phyloP scores from a whole-genome alignment of 805 yeast species.

The Priceomyces haplophilus region DNA sequence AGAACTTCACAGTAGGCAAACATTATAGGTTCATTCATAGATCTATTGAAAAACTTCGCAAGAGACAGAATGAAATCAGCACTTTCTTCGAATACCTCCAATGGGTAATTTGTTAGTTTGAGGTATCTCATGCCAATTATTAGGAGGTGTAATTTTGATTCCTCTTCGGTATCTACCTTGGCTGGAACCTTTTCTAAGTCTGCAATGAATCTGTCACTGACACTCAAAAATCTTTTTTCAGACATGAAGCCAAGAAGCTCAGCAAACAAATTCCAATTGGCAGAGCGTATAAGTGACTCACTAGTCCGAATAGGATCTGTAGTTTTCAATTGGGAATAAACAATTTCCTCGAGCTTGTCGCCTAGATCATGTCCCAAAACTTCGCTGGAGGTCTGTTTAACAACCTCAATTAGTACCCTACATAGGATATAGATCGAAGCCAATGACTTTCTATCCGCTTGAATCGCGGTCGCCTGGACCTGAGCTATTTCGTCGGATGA shows the following conservation, averaged over 20 bases:
- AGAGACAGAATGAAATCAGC: constrained; percentile 86
- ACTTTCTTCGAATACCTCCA: constrained; percentile 87
- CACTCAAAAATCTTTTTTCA: constrained; percentile 74
- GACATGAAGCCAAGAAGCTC: constrained; percentile 90
- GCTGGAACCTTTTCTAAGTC: constrained; percentile 80
- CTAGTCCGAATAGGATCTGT: constrained; percentile 75
- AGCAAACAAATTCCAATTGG: constrained; percentile 93
- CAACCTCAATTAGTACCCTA: constrained; percentile 88
- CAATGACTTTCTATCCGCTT: constrained; percentile 81
- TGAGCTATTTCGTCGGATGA: constrained; percentile 31
- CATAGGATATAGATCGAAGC: constrained; percentile 87
- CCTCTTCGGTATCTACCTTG: constrained; percentile 32
- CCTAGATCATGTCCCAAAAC: constrained; percentile 74
- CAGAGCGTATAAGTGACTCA: constrained; percentile 69
- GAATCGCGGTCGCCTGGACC: constrained; percentile 67
- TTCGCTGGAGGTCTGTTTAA: constrained; percentile 77
- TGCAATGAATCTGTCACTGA: constrained; percentile 89
- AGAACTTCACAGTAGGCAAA: constrained; percentile 85
- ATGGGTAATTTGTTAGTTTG: constrained; percentile 74
- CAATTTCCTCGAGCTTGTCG: constrained; percentile 86
- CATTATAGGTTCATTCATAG: constrained; percentile 63
- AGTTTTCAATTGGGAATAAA: constrained; percentile 81
- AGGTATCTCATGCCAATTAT: constrained; percentile 91
- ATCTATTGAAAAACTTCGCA: constrained; percentile 72
- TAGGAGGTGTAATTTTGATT: constrained; percentile 62